Evolutionary conservation across 2,329 filamentous ascomycete genomes (phyloP), one percentile per base, ranked within the genome.

Genomic region (Chaetomium sp.): DNA sequence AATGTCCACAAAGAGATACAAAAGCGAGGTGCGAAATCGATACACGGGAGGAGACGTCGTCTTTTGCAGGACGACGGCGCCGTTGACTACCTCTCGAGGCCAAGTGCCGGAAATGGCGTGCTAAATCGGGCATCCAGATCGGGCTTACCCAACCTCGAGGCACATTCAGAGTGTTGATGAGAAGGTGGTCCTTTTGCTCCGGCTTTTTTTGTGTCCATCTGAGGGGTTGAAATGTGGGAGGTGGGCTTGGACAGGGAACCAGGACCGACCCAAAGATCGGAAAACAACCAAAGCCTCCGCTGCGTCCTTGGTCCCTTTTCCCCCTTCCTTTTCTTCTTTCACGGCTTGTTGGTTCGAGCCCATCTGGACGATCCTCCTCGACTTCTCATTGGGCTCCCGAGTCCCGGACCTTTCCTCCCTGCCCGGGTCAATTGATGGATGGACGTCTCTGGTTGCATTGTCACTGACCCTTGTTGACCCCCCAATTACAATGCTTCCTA

Each of bases 91-190:
- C 19, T 27, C 19, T 48, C 46, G 33, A 33, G 45, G 50, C 14
- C 11, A 56, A 49, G 48, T 37, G 47, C 46, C 33, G 41, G 19
- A 52, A 51, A 57, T 46, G 51, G 35, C 52, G 41, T 48, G 43
- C 14, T 53, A 43, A 51, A 42, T 55, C 36, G 48, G 46, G 27
- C 47, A 32, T 47, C 27, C 27, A 48, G 19, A 38, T 42, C 35
- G 46, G 11, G 40, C 40, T 43, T 36, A n/a, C 14, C 36, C 51
- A 49, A 44, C 51, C 42, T 47, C 19, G 19, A 27, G 19, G 19
- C 19, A 27, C 19, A 27, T 27, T 27, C 19, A 27, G 19, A 27
- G 19, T 27, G 19, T 27, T 27, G 19, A 27, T 27, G 19, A 27
- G 19, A 27, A 27, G 19, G 19, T 27, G 19, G 19, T 27, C 19